phyloP scores from a whole-genome alignment of 345 rosid species.

The Dimocarpus longan region DNA sequence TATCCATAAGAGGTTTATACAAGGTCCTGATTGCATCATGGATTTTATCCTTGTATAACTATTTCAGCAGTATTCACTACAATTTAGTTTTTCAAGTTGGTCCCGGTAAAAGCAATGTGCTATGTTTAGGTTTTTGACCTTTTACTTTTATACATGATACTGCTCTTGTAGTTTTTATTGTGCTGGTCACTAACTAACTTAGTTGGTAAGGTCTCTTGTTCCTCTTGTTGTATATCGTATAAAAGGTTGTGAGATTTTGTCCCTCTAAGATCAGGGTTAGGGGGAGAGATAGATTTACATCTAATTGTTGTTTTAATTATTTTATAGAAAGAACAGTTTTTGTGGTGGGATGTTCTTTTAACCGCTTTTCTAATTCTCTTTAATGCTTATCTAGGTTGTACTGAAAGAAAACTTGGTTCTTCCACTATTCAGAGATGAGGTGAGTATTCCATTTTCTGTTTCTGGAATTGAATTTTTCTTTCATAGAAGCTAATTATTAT shows the following conservation, averaged over 20 bases:
- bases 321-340: background rate
- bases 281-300: background rate
- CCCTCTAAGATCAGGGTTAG: background rate
- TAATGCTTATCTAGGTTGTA: slow-evolving; percentile 66
- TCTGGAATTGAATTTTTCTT: slow-evolving; percentile 9
- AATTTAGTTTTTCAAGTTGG: background rate
- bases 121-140: background rate
- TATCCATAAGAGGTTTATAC: no score
- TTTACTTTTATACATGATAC: background rate
- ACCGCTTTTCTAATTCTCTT: slow-evolving; percentile 10
- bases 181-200: background rate
- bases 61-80: background rate
- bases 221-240: background rate
- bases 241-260: background rate
- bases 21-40: background rate
- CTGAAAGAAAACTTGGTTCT: slow-evolving; percentile 91
- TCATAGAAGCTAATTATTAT: slow-evolving; percentile 36
- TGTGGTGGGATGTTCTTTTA: slow-evolving; percentile 7
- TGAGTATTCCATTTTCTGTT: slow-evolving; percentile 33
- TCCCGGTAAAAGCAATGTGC: background rate
- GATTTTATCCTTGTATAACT: background rate
- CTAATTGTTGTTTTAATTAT: background rate
- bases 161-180: background rate
- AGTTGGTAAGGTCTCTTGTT: background rate
- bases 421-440: slow-evolving; percentile 94